Conservation (phyloP, 75 land plant species). For the Chamaecyparis obtusa region DNA sequence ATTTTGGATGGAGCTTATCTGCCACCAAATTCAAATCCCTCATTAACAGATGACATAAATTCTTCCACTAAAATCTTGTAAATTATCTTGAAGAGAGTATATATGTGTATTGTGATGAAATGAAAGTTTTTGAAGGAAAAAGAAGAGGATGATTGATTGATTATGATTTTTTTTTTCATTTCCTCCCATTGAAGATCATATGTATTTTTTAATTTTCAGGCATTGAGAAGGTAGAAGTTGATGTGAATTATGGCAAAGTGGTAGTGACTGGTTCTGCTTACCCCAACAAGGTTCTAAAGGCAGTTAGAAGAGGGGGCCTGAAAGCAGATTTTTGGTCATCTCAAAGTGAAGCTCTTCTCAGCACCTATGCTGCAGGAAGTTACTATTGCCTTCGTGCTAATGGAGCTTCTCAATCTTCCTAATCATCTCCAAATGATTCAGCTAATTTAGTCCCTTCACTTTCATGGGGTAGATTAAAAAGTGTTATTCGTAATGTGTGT, state of each 20-base stretch:
- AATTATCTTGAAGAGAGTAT: too few relatives aligned
- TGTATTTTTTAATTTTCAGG: conserved; percentile 30
- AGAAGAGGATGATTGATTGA: too few relatives aligned
- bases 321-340: conserved; percentile 57
- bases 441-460: too few relatives aligned
- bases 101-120: too few relatives aligned
- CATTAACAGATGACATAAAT: too few relatives aligned
- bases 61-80: too few relatives aligned
- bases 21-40: too few relatives aligned
- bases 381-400: conserved; percentile 28
- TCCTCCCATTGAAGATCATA: neutral
- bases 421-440: neutral
- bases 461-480: neutral
- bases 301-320: conserved; percentile 44
- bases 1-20: too few relatives aligned
- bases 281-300: conserved; percentile 42
- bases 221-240: conserved; percentile 58
- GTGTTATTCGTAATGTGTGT: too few relatives aligned
- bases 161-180: neutral
- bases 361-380: conserved; percentile 40
- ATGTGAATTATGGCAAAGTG: conserved; percentile 39
- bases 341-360: conserved; percentile 46
- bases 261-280: conserved; percentile 41
- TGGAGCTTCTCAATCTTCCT: neutral
- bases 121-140: too few relatives aligned